Evolutionary conservation across 345 rosid genomes (phyloP).

Genomic region (Eucalyptus curtisii): DNA sequence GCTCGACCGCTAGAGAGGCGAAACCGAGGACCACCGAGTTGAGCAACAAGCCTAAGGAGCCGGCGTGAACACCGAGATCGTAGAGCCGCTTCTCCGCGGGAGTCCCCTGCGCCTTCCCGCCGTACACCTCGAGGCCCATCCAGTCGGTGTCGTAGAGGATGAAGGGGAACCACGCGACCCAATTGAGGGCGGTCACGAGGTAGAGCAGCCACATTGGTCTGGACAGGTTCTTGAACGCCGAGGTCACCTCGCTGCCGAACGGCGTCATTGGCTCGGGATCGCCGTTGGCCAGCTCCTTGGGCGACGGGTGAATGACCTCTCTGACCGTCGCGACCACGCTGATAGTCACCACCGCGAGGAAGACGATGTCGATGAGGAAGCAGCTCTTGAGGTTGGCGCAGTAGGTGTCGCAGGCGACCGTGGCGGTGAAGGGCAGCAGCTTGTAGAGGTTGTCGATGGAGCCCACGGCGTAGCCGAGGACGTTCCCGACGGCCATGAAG

Average conservation of each 20-base stretch:
- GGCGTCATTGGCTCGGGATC: not conserved
- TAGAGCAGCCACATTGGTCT: conserved; percentile 71
- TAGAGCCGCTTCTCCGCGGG: conserved; percentile 16
- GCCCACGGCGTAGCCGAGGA: conserved; percentile 77
- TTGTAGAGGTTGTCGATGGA: conserved; percentile 40
- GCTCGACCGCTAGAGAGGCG: conserved; percentile 47
- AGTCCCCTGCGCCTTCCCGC: conserved; percentile 38
- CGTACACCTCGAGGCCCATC: conserved; percentile 92
- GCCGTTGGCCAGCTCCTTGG: not conserved
- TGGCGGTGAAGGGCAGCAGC: conserved; percentile 51
- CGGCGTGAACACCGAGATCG: conserved; percentile 60
- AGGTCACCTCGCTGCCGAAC: conserved; percentile 24
- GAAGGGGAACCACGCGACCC: conserved; percentile 94
- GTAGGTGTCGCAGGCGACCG: conserved; percentile 57
- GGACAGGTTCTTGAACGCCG: conserved; percentile 35
- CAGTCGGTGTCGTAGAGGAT: conserved; percentile 78
- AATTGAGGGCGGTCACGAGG: conserved; percentile 66
- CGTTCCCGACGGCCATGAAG: conserved; percentile 90
- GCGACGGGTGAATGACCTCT: conserved; percentile 14
- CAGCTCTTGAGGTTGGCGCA: conserved; percentile 88
- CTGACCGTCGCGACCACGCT: conserved; percentile 27
- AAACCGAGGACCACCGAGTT: conserved; percentile 66
- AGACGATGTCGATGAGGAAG: conserved; percentile 51
- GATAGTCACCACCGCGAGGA: conserved; percentile 27
- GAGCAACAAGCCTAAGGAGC: conserved; percentile 72